Evolutionary conservation across 768 basidiomycete species (phyloP), one percentile per base, ranked within the genome.

Genomic region (Nidularia sp.): DNA sequence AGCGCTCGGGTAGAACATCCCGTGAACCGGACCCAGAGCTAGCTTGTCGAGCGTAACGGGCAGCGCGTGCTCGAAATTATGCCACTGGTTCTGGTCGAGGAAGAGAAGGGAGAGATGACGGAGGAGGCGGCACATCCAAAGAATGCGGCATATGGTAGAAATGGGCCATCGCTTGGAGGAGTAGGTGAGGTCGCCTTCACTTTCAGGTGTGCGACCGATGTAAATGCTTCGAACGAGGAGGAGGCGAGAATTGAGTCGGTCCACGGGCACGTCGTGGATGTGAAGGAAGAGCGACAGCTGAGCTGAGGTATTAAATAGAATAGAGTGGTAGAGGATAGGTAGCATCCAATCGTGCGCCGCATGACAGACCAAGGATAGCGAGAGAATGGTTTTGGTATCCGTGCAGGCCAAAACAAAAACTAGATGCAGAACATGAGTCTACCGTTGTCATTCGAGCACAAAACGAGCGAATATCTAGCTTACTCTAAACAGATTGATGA

Each of bases 21-120:
- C 72, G 55, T 73, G 71, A 29, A 67, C 56, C 2, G 70, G 71
- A 1, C 69, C 73, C 34, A 73, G 57, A 9, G 61, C 57, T 12
- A 74, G 61, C 15, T 60, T 55, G 33, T 66, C 55, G 33, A 75
- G 53, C 29, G 60, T 59, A 3, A 60, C n/a, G 2, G 72, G 70
- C 13, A 72, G 57, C 5, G 61, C 60, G 51, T 65, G 56, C 36
- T 67, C 64, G 31, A 73, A 55, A 2, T 51, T 59, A 43, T 57
- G 55, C 68, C 67, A 69, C 5, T 57, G 42, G 41, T 63, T 61
- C 47, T 70, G 70, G 53, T 66, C 64, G 29, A 73, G 56, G 32
- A 65, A 52, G 39, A 70, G 49, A 34, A 74, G 47, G 10, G 65
- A 62, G 5, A 73, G 60, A 4, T 60, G 54, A 29, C 55, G 59